phyloP scores from a whole-genome alignment of 257 asterid species.

The Fraxinus excelsior region DNA sequence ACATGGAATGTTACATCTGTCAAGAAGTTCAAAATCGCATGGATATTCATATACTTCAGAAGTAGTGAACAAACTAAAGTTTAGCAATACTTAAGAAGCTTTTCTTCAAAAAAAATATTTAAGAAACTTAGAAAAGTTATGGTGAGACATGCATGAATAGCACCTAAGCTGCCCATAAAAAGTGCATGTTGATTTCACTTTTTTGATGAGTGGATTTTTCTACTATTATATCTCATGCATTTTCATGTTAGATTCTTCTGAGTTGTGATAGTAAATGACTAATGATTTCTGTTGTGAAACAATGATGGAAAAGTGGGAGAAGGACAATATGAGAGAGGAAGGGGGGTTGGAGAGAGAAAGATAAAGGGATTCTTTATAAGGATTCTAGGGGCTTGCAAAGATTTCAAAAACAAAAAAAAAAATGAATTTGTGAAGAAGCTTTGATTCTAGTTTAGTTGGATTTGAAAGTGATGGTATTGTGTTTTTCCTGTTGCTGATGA shows the following conservation, averaged over 20 bases:
- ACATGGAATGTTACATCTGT: not conserved
- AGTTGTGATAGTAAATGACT: slow-evolving; percentile 39
- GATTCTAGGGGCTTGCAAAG: slow-evolving; percentile 21
- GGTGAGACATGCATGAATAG: slow-evolving; percentile 4
- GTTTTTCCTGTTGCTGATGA: not conserved
- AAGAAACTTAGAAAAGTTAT: not conserved
- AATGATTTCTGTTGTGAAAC: slow-evolving; percentile 39
- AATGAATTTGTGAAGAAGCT: slow-evolving; percentile 15
- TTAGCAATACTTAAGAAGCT: slow-evolving; percentile 2
- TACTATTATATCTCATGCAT: slow-evolving; percentile 22
- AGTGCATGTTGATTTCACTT: slow-evolving; percentile 12
- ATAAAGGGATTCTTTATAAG: slow-evolving; percentile 1
- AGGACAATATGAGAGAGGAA: slow-evolving; percentile 12
- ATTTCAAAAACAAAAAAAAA: not conserved
- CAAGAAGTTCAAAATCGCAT: not conserved
- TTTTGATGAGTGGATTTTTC: slow-evolving; percentile 19
- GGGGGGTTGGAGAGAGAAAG: not conserved
- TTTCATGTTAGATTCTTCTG: slow-evolving; percentile 30
- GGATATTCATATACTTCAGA: not conserved
- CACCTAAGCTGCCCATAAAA: not conserved
- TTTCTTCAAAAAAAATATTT: not conserved
- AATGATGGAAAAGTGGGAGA: slow-evolving; percentile 34
- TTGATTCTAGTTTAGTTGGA: slow-evolving; percentile 19
- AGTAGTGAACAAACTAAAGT: not conserved
- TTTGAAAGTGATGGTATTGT: slow-evolving; percentile 18